Percentiles rank a stretch among this genome's conserved stretches.
Evolutionary conservation across 108 stramenopile species (phyloP).

Genomic region (Conticribra weissflogii): DNA sequence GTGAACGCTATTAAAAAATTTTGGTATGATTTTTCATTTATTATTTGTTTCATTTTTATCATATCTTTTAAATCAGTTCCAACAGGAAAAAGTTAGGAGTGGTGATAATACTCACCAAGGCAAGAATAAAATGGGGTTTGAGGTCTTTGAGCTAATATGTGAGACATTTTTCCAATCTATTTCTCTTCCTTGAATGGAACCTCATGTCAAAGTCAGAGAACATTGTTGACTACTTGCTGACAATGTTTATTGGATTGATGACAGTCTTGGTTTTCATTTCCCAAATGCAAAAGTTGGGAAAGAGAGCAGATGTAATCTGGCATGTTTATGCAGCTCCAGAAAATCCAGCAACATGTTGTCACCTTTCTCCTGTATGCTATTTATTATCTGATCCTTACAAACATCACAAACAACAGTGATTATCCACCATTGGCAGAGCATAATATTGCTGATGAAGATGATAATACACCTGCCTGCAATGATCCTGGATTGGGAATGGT

Average conservation of each 20-base stretch:
- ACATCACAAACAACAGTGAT: too few relatives aligned
- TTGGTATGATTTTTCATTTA: too few relatives aligned
- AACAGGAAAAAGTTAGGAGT: not conserved
- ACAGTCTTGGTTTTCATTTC: conserved; percentile 22
- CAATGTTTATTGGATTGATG: conserved; percentile 15
- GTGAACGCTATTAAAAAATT: too few relatives aligned
- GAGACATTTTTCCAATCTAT: conserved; percentile 9
- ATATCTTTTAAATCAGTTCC: too few relatives aligned
- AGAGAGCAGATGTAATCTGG: conserved; percentile 4
- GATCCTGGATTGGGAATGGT: too few relatives aligned
- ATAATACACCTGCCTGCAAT: too few relatives aligned
- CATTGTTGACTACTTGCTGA: conserved; percentile 12
- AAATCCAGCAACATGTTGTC: conserved; percentile 15
- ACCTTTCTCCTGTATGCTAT: conserved; percentile 19
- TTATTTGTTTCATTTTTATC: too few relatives aligned
- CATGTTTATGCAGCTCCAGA: conserved; percentile 33
- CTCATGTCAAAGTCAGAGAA: conserved; percentile 24
- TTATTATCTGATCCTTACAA: conserved; percentile 18
- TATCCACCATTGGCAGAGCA: too few relatives aligned
- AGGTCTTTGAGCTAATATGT: conserved; percentile 6
- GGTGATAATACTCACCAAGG: not conserved
- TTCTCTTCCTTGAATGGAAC: conserved; percentile 25
- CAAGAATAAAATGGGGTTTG: conserved; percentile 19
- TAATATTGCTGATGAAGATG: too few relatives aligned
- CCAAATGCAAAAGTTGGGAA: conserved; percentile 18